Base-by-base conservation (phyloP, 345 rosid genomes). In the Brassica juncea region DNA sequence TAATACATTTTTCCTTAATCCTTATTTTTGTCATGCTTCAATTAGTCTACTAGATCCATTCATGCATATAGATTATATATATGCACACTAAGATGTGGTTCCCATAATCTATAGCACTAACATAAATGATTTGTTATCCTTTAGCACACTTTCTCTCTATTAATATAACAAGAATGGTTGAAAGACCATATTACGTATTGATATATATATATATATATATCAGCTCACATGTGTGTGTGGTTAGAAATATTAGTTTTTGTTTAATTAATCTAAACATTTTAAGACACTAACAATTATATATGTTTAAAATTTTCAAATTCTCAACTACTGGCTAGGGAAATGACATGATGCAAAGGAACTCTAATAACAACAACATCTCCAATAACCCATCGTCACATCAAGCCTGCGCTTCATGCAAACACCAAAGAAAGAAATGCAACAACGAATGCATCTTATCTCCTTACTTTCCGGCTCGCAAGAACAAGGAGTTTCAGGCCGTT, bases 371-470 rank as follows among this genome's bases (percentile, higher is more conserved):
- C 57, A 59, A 35, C 63, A 49, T 44, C 42, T 25, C 73, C 30
- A 63, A 37, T 39, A 73, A 62, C 78, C 19, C 78, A 8, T 71
- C 83, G 5, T 31, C 81, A n/a, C 85, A 82, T 65, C 85, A 78
- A 78, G 85, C 85, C 27, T 82, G 85, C 66, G 82, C 85, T 59
- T 82, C 85, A 70, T 82, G 85, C 73, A 82, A 82, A 70, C 85
- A 82, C 32, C 85, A 82, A 70, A 74, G 85, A 14, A 82, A 82
- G 32, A 82, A 82, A 74, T 82, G 85, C 74, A 82, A 70, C 69
- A 71, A 70, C 32, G 85, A 82, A 66, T 82, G 85, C 58, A 72
- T 78, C 37, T 64, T 82, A 64, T 79, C 80, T 0, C 85, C 80
- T 4, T 82, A 82, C n/a, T 82, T 78, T 64, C 85, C 85, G 0